Percentiles rank a stretch among this genome's conserved stretches.
phyloP scores from a whole-genome alignment of 192 early-diverging fungal species.

The Martensiomyces pterosporus region DNA sequence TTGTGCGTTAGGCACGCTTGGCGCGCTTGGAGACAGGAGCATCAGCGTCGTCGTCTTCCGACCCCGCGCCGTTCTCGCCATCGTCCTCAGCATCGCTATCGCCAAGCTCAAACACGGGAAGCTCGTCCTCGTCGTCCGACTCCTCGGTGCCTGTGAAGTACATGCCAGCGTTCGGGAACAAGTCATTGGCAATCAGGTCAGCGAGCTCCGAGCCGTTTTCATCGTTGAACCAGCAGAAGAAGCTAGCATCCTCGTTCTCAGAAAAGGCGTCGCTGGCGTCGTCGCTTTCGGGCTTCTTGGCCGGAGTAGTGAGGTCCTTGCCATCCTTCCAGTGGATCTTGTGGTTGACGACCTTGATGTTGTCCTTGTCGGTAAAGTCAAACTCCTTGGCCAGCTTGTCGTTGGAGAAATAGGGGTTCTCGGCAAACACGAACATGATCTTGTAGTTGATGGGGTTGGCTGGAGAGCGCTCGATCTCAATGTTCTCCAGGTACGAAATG shows the following conservation, averaged over 20 bases:
- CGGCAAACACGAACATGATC: constrained; percentile 52
- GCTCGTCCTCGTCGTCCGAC: constrained; percentile 64
- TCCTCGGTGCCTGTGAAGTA: constrained; percentile 75
- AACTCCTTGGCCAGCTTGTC: constrained; percentile 55
- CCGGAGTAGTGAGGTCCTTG: constrained; percentile 50
- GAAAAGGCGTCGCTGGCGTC: constrained; percentile 41
- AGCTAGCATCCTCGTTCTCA: constrained; percentile 46
- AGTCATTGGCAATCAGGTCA: constrained; percentile 44
- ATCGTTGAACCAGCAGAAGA: constrained; percentile 51
- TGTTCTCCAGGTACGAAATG: constrained; percentile 82
- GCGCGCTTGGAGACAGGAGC: constrained; percentile 37
- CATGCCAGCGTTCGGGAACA: constrained; percentile 86
- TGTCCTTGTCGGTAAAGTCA: constrained; percentile 56
- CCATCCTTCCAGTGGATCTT: constrained; percentile 58
- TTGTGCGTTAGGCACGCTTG: constrained; percentile 17
- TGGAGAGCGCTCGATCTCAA: constrained; percentile 52
- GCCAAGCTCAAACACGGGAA: constrained; percentile 59
- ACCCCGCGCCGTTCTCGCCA: constrained; percentile 9
- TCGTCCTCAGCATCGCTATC: constrained; percentile 28
- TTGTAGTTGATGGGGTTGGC: constrained; percentile 54
- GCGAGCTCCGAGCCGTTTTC: constrained; percentile 46
- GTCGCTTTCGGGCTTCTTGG: constrained; percentile 34
- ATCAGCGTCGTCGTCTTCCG: constrained; percentile 16
- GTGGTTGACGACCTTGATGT: constrained; percentile 52
- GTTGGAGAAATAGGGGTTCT: constrained; percentile 57